phyloP scores from a whole-genome alignment of 805 yeast genomes.

The Tetrapisispora pingtungensis region DNA sequence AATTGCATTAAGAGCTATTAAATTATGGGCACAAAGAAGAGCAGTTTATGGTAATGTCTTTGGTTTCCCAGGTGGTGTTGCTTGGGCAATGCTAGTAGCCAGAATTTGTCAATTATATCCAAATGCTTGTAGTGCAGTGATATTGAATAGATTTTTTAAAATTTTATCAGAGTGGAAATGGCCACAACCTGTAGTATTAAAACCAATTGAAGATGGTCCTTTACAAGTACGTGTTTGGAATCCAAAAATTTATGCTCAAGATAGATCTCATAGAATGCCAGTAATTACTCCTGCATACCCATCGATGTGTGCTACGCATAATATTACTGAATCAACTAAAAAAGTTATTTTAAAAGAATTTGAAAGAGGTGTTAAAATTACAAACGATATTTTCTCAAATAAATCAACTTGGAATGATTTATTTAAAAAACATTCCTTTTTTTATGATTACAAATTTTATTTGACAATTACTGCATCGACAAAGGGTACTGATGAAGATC shows the following conservation, averaged over 20 bases:
- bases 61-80: conserved; percentile 99
- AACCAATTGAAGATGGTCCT: conserved; percentile 95
- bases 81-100: conserved; percentile 99
- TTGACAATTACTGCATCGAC: conserved; percentile 74
- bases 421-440: conserved; percentile 72
- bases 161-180: conserved; percentile 87
- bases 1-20: conserved; percentile 84
- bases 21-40: conserved; percentile 93
- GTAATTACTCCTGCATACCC: conserved; percentile 85
- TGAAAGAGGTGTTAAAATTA: conserved; percentile 59
- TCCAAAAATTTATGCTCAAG: conserved; percentile 82
- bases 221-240: conserved; percentile 95
- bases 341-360: conserved; percentile 72
- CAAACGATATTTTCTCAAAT: conserved; percentile 57
- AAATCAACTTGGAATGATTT: conserved; percentile 64
- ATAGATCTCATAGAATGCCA: conserved; percentile 89
- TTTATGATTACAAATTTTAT: conserved; percentile 76
- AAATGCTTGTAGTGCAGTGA: conserved; percentile 86
- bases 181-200: conserved; percentile 95
- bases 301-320: conserved; percentile 99
- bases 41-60: conserved; percentile 90
- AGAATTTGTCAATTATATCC: conserved; percentile 95
- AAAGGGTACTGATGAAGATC: conserved; percentile 65
- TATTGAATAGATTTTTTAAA: conserved; percentile 80
- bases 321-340: conserved; percentile 82